These are phyloP conservation scores for Podaxis carcinomalis DNA, from an alignment of 768 basidiomycete species.

Conservation along the genomic window DNA sequence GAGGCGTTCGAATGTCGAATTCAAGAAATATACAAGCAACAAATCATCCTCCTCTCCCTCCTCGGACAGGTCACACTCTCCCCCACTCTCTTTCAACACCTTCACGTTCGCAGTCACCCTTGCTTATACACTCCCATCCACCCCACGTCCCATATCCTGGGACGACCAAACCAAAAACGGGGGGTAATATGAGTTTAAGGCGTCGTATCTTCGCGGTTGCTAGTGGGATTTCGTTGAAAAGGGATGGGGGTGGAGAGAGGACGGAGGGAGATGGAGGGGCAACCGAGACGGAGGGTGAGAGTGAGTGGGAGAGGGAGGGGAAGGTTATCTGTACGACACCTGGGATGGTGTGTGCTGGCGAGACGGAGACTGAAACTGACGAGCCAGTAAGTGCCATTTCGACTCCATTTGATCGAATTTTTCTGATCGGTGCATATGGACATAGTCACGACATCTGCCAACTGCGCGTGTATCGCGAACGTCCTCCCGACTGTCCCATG, in stretches of 20 bases:
- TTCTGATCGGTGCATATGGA: background rate
- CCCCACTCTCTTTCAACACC: background rate
- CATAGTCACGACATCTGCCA: slow-evolving; percentile 60
- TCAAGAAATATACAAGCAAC: background rate
- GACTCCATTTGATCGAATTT: slow-evolving; percentile 1
- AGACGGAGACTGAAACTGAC: slow-evolving; percentile 77
- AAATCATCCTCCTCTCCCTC: background rate
- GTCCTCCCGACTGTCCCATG: background rate
- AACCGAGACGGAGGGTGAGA: background rate
- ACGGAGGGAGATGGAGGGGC: background rate
- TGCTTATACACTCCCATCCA: background rate
- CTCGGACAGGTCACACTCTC: background rate
- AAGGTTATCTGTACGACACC: slow-evolving; percentile 62
- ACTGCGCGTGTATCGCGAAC: slow-evolving; percentile 43
- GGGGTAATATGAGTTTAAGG: background rate
- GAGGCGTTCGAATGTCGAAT: background rate
- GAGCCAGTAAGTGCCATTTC: slow-evolving; percentile 55
- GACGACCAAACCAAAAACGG: background rate
- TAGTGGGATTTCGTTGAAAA: background rate
- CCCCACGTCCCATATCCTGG: background rate
- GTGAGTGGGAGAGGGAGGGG: slow-evolving; percentile 7
- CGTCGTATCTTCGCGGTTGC: slow-evolving; percentile 4
- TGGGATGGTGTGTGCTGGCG: slow-evolving; percentile 58
- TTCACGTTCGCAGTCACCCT: background rate
- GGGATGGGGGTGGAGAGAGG: background rate